phyloP scores from a whole-genome alignment of 2,329 filamentous ascomycete genomes.

The Aureobasidium sp. region DNA sequence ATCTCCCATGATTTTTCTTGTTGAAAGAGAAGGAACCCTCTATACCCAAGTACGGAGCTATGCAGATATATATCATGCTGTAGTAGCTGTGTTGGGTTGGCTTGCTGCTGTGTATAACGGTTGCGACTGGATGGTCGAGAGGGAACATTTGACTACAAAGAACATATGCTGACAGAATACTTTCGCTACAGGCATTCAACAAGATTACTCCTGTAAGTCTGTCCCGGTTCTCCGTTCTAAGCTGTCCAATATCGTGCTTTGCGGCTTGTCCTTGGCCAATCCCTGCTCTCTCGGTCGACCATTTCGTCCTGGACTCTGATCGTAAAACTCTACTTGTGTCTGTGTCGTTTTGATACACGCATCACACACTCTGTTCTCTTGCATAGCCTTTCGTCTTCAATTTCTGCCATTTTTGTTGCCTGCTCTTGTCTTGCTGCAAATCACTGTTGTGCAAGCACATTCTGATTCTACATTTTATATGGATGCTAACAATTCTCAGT shows the following conservation, averaged over 20 bases:
- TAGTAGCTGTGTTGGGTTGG: not conserved
- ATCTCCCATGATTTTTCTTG: not conserved
- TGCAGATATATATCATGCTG: not conserved
- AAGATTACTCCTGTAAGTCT: slow-evolving; percentile 69
- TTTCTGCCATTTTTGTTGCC: not conserved
- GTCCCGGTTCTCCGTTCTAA: not conserved
- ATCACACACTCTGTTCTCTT: not conserved
- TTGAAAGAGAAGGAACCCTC: not conserved
- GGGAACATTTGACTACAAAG: not conserved
- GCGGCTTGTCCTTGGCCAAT: not conserved
- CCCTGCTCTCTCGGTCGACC: not conserved
- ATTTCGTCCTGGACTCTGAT: not conserved
- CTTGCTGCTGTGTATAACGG: not conserved
- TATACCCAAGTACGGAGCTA: not conserved
- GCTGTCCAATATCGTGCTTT: not conserved
- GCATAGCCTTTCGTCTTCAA: not conserved
- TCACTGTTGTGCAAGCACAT: not conserved
- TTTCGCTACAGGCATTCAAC: slow-evolving; percentile 40
- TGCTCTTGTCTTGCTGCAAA: not conserved
- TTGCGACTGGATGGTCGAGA: not conserved
- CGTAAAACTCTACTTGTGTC: not conserved
- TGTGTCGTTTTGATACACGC: not conserved
- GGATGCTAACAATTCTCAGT: slow-evolving; percentile 44
- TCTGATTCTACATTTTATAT: not conserved
- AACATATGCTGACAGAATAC: not conserved